These are phyloP conservation scores for Acacia acuminata DNA, from an alignment of 306 rosid species.

Conservation along the genomic window DNA sequence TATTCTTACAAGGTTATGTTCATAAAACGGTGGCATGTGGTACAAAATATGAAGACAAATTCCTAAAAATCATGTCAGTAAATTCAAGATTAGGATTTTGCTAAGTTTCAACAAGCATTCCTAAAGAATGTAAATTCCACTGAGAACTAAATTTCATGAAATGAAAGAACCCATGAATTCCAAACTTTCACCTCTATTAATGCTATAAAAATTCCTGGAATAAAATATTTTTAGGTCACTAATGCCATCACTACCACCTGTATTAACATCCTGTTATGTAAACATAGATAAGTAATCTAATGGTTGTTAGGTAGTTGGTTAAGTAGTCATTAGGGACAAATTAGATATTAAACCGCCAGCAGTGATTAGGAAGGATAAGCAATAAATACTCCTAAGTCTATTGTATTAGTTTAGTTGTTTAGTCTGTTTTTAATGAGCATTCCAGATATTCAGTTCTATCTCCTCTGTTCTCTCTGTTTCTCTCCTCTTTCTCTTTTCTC, in stretches of 20 bases:
- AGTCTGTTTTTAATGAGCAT: too few species aligned
- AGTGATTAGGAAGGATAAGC: too few species aligned
- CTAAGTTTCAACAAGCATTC: neutral
- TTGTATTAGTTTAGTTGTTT: too few species aligned
- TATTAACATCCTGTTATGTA: neutral
- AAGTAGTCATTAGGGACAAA: too few species aligned
- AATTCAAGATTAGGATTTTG: neutral
- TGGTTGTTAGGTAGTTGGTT: too few species aligned
- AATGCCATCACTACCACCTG: neutral
- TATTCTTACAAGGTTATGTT: constrained; percentile 6
- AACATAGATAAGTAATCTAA: too few species aligned
- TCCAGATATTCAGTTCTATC: too few species aligned
- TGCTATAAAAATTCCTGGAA: neutral
- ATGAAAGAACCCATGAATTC: constrained; percentile 3
- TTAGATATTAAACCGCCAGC: too few species aligned
- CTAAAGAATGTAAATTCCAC: constrained; percentile 1
- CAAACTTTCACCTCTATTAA: constrained; percentile 3
- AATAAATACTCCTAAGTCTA: too few species aligned
- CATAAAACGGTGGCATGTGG: constrained; percentile 21
- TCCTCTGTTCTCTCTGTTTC: too few species aligned
- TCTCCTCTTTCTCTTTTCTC: too few species aligned
- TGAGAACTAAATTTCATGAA: neutral
- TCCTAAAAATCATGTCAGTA: neutral
- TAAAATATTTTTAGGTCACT: neutral
- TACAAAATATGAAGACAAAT: constrained; percentile 19